A percentile compares a stretch with the other conserved stretches of the same genome.
Evolutionary conservation across 345 rosid species (phyloP).

Genomic region (Clarkia xantiana): DNA sequence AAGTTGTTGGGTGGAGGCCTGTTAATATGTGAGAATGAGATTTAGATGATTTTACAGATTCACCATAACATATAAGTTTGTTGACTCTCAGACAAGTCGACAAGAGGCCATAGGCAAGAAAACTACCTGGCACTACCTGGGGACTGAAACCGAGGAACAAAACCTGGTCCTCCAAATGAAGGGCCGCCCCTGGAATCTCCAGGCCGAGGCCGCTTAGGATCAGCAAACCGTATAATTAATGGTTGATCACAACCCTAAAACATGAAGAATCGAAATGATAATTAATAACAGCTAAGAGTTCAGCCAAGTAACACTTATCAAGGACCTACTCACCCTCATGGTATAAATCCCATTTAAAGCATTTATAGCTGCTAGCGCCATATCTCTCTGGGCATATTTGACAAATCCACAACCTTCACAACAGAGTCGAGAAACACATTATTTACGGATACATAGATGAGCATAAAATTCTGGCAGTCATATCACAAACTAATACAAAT

Average conservation of each 20-base stretch:
- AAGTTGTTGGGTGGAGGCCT: slow-evolving; percentile 39
- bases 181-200: slow-evolving; percentile 69
- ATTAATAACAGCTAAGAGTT: slow-evolving; percentile 5
- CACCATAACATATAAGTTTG: too few species aligned
- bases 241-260: slow-evolving; percentile 93
- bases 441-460: too few species aligned
- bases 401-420: slow-evolving; percentile 96
- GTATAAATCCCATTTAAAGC: slow-evolving; percentile 73
- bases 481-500: too few species aligned
- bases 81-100: too few species aligned
- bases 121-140: slow-evolving; percentile 48
- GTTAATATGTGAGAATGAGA: slow-evolving; percentile 8
- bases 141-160: slow-evolving; percentile 56
- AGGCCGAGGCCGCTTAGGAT: slow-evolving; percentile 89
- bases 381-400: slow-evolving; percentile 72
- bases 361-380: slow-evolving; percentile 81
- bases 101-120: not conserved
- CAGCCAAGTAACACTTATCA: slow-evolving; percentile 7
- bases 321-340: slow-evolving; percentile 62
- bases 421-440: slow-evolving; percentile 10
- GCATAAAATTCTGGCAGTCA: too few species aligned
- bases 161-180: slow-evolving; percentile 54
- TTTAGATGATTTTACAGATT: not conserved
- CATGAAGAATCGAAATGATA: slow-evolving; percentile 8
- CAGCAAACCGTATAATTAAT: slow-evolving; percentile 96